Conservation (phyloP, 306 rosid genomes). For the Medicago arabica region DNA sequence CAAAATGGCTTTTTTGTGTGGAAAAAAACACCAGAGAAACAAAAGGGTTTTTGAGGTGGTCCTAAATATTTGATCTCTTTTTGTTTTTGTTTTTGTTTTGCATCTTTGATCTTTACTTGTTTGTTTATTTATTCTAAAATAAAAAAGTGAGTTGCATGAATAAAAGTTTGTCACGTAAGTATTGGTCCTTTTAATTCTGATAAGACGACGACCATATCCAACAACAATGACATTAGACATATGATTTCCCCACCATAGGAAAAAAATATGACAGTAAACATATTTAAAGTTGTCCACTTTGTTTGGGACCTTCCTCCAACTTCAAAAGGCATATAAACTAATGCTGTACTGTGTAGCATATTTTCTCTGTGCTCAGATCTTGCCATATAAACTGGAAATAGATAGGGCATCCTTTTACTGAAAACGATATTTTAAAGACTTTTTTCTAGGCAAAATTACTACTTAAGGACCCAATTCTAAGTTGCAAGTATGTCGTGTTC, state of each 20-base stretch:
- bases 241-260: too few species aligned
- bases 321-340: neutral
- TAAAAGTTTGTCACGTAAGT: constrained; percentile 28
- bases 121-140: neutral
- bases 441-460: too few species aligned
- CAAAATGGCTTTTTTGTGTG: neutral
- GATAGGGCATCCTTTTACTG: too few species aligned
- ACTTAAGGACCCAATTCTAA: too few species aligned
- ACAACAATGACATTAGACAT: constrained; percentile 30
- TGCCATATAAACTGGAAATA: neutral
- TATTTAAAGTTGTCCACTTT: constrained; percentile 47
- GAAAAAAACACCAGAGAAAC: too few species aligned
- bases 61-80: too few species aligned
- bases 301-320: constrained; percentile 32
- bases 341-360: neutral
- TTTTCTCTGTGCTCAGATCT: neutral
- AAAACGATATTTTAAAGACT: too few species aligned
- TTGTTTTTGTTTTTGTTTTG: neutral
- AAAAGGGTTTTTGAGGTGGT: too few species aligned
- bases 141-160: constrained; percentile 28
- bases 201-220: constrained; percentile 29
- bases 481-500: too few species aligned
- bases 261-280: neutral
- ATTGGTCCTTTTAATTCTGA: constrained; percentile 41
- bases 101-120: neutral